Base-by-base conservation (phyloP, 257 asterid species). In the Ilex asprella region DNA sequence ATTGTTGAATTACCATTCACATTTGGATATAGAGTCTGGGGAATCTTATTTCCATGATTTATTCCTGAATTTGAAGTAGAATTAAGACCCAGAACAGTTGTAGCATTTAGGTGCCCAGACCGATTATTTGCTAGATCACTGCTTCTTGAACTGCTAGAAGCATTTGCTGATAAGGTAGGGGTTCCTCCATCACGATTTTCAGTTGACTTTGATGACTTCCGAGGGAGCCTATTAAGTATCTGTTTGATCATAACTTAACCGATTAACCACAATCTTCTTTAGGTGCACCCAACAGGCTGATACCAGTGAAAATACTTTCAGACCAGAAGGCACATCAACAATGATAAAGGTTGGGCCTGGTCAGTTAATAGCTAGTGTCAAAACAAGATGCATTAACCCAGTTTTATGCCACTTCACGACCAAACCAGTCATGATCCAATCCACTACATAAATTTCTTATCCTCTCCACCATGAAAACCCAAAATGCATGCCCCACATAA, bases 181-280 rank as follows among this genome's bases (percentile, higher is more conserved):
- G 82, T 58, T 67, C 84, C 88, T 61, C 89, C 94, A 73, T 87
- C 91, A n/a, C 86, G 88, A 68, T 66, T 76, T 54, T 87, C 95
- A 8, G 70, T 78, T 59, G 80, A 70, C 75, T 87, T 87, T 51
- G 68, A 70, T 73, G 84, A 88, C 74, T 87, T 87, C 75, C 86
- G 73, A 2, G 96, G 96, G 65, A 87, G 83, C 85, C 78, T 81
- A 77, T 83, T 87, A 41, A 87, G 84, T 64, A 87, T 81, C 59
- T 85, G 87, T 67, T 85, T 87, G 64, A 87, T 81, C 96, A 87
- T 87, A 65, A 70, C 84, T 83, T 35, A 43, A 61, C 51, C 64
- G 69, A 66, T 63, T 61, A 68, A 65, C 66, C 69, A 61, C 80
- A 75, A 60, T 60, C 70, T 59, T 70, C 69, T 69, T 61, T 67